Evolutionary conservation across 1,284 basidiomycete genomes (phyloP).

Genomic region (Stygiomarasmius scandens): DNA sequence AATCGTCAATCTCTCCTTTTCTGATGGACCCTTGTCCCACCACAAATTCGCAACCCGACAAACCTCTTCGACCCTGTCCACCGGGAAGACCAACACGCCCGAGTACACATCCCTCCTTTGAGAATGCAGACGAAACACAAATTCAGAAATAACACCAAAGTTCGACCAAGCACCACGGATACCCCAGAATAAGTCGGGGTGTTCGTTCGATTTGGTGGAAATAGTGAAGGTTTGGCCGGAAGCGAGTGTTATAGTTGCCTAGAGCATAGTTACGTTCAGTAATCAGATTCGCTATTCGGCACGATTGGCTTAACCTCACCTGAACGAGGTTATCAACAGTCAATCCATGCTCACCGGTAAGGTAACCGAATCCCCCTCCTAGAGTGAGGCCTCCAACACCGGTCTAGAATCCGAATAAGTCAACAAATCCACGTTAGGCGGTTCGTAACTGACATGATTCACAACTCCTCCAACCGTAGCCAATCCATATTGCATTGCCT

Average conservation of each 20-base stretch:
- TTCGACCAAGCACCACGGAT: constrained; percentile 15
- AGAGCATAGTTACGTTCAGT: neutral
- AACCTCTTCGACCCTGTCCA: constrained; percentile 34
- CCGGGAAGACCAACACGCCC: constrained; percentile 4
- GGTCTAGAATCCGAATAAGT: constrained; percentile 35
- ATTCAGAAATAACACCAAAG: constrained; percentile 19
- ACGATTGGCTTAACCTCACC: constrained; percentile 26
- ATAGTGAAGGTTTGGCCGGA: constrained; percentile 4
- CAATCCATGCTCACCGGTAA: no score
- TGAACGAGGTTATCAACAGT: no score
- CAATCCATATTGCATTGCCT: constrained; percentile 47
- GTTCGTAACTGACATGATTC: constrained; percentile 49
- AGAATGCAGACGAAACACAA: constrained; percentile 10
- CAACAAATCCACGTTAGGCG: neutral
- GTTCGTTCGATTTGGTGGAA: neutral
- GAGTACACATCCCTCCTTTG: constrained; percentile 23
- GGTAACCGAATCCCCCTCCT: no score
- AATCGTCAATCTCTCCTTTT: constrained; percentile 36
- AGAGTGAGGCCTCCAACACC: no score
- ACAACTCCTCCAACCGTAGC: constrained; percentile 57
- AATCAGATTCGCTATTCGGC: no score
- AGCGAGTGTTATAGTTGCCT: neutral
- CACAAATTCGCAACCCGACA: constrained; percentile 37
- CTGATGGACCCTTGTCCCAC: constrained; percentile 32
- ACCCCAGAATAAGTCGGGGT: constrained; percentile 14